phyloP scores from a whole-genome alignment of 352 stramenopile species.

The Phytophthora cryptogea region DNA sequence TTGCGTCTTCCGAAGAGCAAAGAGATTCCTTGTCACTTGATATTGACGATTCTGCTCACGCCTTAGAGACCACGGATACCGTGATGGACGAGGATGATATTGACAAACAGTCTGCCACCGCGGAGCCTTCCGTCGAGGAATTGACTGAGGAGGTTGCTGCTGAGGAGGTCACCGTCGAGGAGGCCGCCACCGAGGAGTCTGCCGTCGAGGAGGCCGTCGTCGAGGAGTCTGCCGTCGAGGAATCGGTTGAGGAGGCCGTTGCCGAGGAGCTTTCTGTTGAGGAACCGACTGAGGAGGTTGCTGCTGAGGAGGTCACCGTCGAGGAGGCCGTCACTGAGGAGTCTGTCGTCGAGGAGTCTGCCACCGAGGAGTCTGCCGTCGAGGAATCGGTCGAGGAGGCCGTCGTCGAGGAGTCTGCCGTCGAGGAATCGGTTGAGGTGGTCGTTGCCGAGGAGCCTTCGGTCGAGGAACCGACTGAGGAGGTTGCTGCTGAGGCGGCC shows the following conservation, averaged over 20 bases:
- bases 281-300: not conserved
- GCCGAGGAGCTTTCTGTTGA: too few relatives aligned
- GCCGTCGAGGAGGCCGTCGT: not conserved
- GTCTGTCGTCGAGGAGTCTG: not conserved
- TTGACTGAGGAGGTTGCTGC: not conserved
- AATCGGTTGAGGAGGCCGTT: not conserved
- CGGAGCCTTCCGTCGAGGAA: not conserved
- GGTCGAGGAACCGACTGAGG: not conserved
- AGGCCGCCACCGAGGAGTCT: not conserved
- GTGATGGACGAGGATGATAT: too few relatives aligned
- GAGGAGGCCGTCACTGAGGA: not conserved
- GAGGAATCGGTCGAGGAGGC: not conserved
- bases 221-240: not conserved
- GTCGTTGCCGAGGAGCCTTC: not conserved
- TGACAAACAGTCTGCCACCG: too few relatives aligned
- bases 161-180: not conserved
- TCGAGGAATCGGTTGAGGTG: not conserved
- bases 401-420: too few relatives aligned
- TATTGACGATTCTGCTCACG: not conserved
- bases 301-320: not conserved
- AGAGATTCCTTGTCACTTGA: conserved; percentile 16
- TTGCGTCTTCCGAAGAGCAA: conserved; percentile 10
- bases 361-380: not conserved
- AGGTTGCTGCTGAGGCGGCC: not conserved
- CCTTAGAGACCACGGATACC: not conserved